Evolutionary conservation across 2,329 filamentous ascomycete species (phyloP).

Genomic region (Fusarium sp.): DNA sequence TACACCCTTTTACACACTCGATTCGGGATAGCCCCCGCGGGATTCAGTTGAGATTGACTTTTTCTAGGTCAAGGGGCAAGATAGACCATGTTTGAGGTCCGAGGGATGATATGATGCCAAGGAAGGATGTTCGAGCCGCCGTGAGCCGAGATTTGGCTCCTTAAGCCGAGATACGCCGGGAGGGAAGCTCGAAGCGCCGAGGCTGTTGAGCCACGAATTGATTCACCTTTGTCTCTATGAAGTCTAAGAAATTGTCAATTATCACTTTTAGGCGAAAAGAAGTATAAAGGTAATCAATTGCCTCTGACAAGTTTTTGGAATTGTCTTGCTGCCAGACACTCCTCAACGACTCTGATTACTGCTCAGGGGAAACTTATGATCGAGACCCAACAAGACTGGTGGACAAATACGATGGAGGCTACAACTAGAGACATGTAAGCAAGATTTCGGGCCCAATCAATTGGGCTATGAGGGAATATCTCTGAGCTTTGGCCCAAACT

Average conservation of each 20-base stretch:
- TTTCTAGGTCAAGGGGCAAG: background rate
- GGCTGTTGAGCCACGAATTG: background rate
- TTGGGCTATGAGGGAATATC: background rate
- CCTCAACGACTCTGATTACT: background rate
- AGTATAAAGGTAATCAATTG: background rate
- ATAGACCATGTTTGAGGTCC: background rate
- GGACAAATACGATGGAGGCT: background rate
- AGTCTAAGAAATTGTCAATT: background rate
- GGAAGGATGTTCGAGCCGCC: background rate
- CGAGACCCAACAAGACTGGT: background rate
- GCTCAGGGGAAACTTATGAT: background rate
- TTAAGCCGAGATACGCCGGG: background rate
- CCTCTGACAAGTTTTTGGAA: fast-evolving
- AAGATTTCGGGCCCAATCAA: fast-evolving
- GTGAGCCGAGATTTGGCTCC: background rate
- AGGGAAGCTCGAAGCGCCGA: background rate
- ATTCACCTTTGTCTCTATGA: background rate
- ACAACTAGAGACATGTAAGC: background rate
- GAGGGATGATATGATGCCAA: background rate
- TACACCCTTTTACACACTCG: background rate
- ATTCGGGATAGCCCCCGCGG: background rate
- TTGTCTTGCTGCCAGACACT: background rate
- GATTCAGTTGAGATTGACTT: background rate
- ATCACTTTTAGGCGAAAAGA: background rate
- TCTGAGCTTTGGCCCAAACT: background rate